phyloP scores from a whole-genome alignment of 257 asterid species.

The Parsonsia alboflavescens region DNA sequence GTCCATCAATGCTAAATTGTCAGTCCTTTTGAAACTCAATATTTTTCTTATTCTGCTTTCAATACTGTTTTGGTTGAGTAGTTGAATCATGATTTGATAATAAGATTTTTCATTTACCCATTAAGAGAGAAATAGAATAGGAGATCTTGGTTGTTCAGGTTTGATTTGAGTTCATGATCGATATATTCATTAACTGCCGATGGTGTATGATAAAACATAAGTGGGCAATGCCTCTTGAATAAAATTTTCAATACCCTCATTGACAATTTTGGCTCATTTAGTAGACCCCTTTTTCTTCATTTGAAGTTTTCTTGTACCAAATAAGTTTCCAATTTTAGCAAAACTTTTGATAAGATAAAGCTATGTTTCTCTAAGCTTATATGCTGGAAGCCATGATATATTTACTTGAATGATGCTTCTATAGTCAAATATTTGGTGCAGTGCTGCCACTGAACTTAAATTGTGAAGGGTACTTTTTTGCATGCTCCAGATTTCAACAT shows the following conservation, averaged over 20 bases:
- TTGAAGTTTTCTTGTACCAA: background rate
- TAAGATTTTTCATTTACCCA: background rate
- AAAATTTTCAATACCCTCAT: background rate
- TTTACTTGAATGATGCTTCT: background rate
- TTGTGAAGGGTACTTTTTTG: background rate
- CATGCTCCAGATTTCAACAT: background rate
- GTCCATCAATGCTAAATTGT: background rate
- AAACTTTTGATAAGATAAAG: background rate
- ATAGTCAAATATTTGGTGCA: background rate
- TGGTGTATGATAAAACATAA: no score
- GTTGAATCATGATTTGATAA: background rate
- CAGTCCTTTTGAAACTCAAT: background rate
- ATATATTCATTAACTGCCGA: background rate
- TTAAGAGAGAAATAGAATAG: background rate
- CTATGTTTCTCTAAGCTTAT: background rate
- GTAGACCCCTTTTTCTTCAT: background rate
- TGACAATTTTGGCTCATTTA: background rate
- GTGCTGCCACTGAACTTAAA: background rate
- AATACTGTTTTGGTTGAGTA: background rate
- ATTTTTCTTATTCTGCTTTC: background rate
- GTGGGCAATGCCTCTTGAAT: no score
- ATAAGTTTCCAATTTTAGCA: no score
- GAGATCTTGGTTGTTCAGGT: background rate
- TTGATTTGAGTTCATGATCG: background rate
- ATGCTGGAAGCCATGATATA: background rate